Evolutionary conservation across 108 stramenopile genomes (phyloP).

Genomic region (Skeletonema tropicum): DNA sequence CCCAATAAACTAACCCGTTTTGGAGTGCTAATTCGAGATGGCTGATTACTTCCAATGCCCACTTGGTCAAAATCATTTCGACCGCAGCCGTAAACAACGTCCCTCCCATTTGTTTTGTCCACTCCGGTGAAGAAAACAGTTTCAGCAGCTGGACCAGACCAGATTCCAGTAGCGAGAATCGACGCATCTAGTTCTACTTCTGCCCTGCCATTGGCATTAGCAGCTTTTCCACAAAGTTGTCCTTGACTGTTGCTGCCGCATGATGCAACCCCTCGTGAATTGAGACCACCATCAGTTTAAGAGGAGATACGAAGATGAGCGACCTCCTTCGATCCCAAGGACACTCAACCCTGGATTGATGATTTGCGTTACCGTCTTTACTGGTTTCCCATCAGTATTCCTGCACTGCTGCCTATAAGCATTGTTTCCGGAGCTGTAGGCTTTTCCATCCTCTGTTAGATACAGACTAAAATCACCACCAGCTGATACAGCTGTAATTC

Average conservation of each 20-base stretch:
- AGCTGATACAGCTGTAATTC: slow-evolving; percentile 36
- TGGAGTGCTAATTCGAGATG: neutral
- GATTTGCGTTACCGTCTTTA: slow-evolving; percentile 12
- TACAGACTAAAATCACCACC: slow-evolving; percentile 42
- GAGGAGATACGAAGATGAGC: slow-evolving; percentile 3
- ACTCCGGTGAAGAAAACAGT: slow-evolving; percentile 6
- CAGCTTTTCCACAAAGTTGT: neutral
- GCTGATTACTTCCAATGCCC: slow-evolving; percentile 6
- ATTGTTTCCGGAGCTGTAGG: slow-evolving; percentile 46
- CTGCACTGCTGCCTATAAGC: slow-evolving; percentile 47
- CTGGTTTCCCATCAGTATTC: slow-evolving; percentile 17
- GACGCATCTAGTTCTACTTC: neutral
- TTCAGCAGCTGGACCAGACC: neutral
- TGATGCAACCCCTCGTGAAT: neutral
- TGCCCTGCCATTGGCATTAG: neutral
- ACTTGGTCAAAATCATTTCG: neutral
- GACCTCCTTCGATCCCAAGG: neutral
- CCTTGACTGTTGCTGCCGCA: neutral
- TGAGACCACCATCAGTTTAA: neutral
- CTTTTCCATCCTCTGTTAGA: slow-evolving; percentile 29
- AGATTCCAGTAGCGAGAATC: neutral
- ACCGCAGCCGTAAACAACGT: slow-evolving; percentile 3
- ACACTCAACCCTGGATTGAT: neutral
- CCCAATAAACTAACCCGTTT: neutral
- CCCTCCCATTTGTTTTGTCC: neutral